Evolutionary conservation across 768 basidiomycete genomes (phyloP), one percentile per base, ranked within the genome.

Genomic region (Jaapia argillacea): DNA sequence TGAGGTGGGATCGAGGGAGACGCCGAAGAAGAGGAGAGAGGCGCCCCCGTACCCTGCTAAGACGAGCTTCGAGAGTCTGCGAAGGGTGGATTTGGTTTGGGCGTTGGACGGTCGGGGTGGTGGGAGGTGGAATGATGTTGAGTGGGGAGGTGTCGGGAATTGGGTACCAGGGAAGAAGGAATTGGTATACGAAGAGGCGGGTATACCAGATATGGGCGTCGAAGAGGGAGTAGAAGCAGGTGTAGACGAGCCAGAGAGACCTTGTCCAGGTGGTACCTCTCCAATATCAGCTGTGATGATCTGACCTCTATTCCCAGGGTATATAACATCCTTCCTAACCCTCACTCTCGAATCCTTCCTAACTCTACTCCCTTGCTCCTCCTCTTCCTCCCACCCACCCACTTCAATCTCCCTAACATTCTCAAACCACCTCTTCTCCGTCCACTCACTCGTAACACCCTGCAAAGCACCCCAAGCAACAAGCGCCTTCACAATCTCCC

Each of bases 11-110:
- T 46, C 18, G 60, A 33, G 61, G 1, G 74, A 64, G 5, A 87
- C 71, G 5, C 87, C 87, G 49, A 90, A 90, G 62, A 91, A 89
- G 26, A 88, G 60, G 23, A 89, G 67, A 38, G 77, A 80, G 1
- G 86, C 80, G 1, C 88, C 88, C 12, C 87, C 88, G 51, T 91
- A 90, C 2, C 86, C 85, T 1, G 85, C 87, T 5, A 91, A 66
- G 2, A 85, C 83, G 64, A 91, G 76, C 58, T 88, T 87, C 12
- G 85, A 87, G 28, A 87, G 68, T 7, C 88, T 72, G 21, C 85
- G 75, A n/a, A 90, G 61, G 7, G 81, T 85, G 16, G 70, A 57
- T 54, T 81, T 83, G 44, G 86, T 65, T 39, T 83, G 78, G 1
- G 65, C 48, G 47, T 71, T 60, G 6, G 69, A 61, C 6, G 63